Percentiles rank a stretch among this genome's conserved stretches.
phyloP scores from a whole-genome alignment of 2,329 filamentous ascomycete genomes.

The Cladobotryum protrusum region DNA sequence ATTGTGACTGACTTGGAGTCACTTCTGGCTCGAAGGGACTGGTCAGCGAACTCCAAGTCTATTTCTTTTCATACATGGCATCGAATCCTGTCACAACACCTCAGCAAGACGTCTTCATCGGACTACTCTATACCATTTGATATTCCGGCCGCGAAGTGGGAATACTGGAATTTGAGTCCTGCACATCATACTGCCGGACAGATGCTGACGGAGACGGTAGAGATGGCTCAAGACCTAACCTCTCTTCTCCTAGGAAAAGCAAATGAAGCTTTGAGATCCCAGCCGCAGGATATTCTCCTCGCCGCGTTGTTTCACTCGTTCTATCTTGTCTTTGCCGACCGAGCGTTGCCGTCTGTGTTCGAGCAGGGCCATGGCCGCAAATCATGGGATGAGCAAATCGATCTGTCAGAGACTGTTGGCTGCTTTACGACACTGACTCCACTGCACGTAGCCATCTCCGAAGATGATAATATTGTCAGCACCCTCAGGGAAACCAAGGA shows the following conservation, averaged over 20 bases:
- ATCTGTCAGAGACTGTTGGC: constrained; percentile 29
- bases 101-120: no score
- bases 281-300: constrained; percentile 28
- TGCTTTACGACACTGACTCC: constrained; percentile 34
- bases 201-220: neutral
- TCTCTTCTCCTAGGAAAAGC: constrained; percentile 13
- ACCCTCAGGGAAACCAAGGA: neutral
- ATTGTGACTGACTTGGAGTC: no score
- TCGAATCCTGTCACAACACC: no score
- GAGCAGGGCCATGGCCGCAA: constrained; percentile 33
- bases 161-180: constrained; percentile 8
- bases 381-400: constrained; percentile 18
- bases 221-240: constrained; percentile 5
- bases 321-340: constrained; percentile 22
- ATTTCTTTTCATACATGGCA: no score
- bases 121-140: no score
- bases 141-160: constrained; percentile 8
- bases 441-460: constrained; percentile 6
- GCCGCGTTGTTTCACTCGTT: constrained; percentile 26
- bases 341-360: constrained; percentile 23
- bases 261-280: constrained; percentile 21
- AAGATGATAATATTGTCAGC: neutral
- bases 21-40: no score
- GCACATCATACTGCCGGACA: neutral
- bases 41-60: no score